phyloP scores from a whole-genome alignment of 352 stramenopile species.

The Phytophthora capsici region DNA sequence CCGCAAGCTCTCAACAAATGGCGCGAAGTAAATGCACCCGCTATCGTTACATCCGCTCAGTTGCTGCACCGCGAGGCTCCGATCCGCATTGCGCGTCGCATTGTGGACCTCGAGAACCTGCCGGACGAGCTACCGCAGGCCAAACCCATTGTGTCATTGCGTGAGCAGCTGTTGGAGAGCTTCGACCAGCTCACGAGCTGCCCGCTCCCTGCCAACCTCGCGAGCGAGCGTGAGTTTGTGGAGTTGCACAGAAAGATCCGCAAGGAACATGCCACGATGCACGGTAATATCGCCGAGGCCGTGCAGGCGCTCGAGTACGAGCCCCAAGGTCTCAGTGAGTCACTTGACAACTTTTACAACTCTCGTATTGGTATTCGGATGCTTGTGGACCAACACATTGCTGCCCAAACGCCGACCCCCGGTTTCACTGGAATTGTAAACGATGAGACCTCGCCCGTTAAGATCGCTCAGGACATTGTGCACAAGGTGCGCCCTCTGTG shows the following conservation, averaged over 20 bases:
- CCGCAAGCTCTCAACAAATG: slow-evolving; percentile 57
- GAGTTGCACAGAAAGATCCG: slow-evolving; percentile 64
- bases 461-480: slow-evolving; percentile 68
- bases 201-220: slow-evolving; percentile 62
- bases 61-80: slow-evolving; percentile 80
- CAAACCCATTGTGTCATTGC: slow-evolving; percentile 64
- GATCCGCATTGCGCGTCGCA: slow-evolving; percentile 80
- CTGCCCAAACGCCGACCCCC: slow-evolving; percentile 55
- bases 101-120: slow-evolving; percentile 86
- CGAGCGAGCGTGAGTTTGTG: slow-evolving; percentile 65
- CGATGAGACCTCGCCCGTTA: slow-evolving; percentile 67
- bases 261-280: slow-evolving; percentile 73
- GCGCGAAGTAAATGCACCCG: slow-evolving; percentile 68
- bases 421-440: slow-evolving; percentile 76
- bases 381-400: slow-evolving; percentile 84
- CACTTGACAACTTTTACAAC: slow-evolving; percentile 86
- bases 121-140: slow-evolving; percentile 69
- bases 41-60: slow-evolving; percentile 83
- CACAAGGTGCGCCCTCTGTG: slow-evolving; percentile 62
- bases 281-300: slow-evolving; percentile 69
- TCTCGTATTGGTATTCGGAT: slow-evolving; percentile 85
- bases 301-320: slow-evolving; percentile 65
- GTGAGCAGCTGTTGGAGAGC: slow-evolving; percentile 67
- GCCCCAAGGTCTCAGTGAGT: slow-evolving; percentile 58
- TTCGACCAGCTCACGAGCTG: slow-evolving; percentile 78